Evolutionary conservation across 2,329 filamentous ascomycete genomes (phyloP).

Genomic region (Knoxdaviesia capensis): DNA sequence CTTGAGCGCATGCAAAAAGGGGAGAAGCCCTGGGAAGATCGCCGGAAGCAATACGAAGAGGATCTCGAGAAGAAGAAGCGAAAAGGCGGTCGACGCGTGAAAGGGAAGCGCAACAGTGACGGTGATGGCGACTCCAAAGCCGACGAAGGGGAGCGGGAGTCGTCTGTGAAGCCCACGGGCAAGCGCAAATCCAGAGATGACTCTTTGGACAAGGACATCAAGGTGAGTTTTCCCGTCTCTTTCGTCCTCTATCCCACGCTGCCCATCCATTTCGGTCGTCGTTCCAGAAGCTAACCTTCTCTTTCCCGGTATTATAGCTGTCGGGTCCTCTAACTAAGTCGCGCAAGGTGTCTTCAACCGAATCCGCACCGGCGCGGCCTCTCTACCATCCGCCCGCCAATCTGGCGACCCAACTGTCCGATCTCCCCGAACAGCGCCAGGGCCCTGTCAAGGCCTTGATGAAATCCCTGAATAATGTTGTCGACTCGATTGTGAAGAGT

Average conservation of each 20-base stretch:
- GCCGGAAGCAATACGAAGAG: constrained; percentile 41
- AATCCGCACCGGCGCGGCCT: constrained; percentile 15
- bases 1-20: constrained; percentile 60
- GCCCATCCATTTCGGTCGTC: too few relatives aligned
- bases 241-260: background rate
- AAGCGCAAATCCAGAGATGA: constrained; percentile 41
- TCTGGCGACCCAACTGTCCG: constrained; percentile 26
- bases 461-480: constrained; percentile 45
- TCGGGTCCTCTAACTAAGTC: constrained; percentile 17
- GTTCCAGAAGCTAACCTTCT: too few relatives aligned
- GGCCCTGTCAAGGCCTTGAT: constrained; percentile 49
- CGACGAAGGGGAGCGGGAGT: constrained; percentile 28
- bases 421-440: constrained; percentile 43
- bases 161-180: constrained; percentile 18
- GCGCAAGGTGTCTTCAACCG: constrained; percentile 33
- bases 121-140: constrained; percentile 5
- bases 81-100: constrained; percentile 38
- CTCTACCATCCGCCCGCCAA: constrained; percentile 30
- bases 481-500: constrained; percentile 47
- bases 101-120: constrained; percentile 40
- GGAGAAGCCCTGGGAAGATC: constrained; percentile 70
- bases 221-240: constrained; percentile 16
- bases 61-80: constrained; percentile 34
- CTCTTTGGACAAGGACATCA: constrained; percentile 28
- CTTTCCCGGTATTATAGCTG: background rate